phyloP scores from a whole-genome alignment of 495 filamentous ascomycete genomes.

The Articulospora tetracladia region DNA sequence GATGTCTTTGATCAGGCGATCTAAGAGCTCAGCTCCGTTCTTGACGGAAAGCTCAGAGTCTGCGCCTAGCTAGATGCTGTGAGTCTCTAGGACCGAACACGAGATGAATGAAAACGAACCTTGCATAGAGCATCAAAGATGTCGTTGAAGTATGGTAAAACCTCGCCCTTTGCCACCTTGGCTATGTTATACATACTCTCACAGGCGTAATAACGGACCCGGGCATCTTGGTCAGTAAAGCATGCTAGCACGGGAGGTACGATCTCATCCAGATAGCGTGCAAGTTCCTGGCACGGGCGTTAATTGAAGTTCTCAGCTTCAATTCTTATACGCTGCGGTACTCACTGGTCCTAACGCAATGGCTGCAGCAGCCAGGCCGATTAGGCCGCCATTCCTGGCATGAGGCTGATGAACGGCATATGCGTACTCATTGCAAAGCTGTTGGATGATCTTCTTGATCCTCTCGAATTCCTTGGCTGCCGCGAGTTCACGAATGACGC shows the following conservation, averaged over 20 bases:
- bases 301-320: too few relatives aligned
- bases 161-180: conserved; percentile 98
- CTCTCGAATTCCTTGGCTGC: conserved; percentile 69
- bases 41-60: conserved; percentile 97
- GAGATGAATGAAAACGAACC: conserved; percentile 44
- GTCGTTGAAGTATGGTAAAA: conserved; percentile 93
- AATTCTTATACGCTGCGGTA: too few relatives aligned
- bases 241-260: conserved; percentile 98
- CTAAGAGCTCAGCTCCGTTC: conserved; percentile 94
- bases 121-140: conserved; percentile 97
- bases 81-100: neutral
- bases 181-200: conserved; percentile 99
- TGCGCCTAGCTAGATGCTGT: conserved; percentile 68
- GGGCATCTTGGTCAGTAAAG: conserved; percentile 96
- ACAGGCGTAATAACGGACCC: conserved; percentile 97
- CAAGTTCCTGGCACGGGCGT: conserved; percentile 61
- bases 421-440: conserved; percentile 96
- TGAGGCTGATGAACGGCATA: conserved; percentile 98
- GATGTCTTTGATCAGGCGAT: conserved; percentile 96
- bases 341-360: conserved; percentile 91
- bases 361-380: conserved; percentile 92
- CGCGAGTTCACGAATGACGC: conserved; percentile 81
- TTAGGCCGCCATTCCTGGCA: conserved; percentile 93
- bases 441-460: conserved; percentile 83
- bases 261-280: conserved; percentile 85